A percentile compares a stretch with the other conserved stretches of the same genome.
Evolutionary conservation across 2,329 filamentous ascomycete species (phyloP).

Genomic region (Mollisiaceae sp.): DNA sequence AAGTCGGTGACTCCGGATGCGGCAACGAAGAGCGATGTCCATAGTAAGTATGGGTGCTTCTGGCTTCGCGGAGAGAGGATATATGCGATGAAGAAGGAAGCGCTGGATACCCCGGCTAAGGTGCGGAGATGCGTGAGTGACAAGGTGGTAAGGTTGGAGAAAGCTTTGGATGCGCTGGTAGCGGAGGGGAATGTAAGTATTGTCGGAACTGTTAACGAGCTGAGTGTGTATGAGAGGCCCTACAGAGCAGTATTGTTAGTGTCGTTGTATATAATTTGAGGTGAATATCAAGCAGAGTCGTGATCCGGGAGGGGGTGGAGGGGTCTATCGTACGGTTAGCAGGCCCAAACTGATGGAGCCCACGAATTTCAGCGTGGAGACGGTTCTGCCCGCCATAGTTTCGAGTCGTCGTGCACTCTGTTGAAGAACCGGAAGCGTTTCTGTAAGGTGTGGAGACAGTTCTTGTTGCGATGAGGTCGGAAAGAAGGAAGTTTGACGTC

Average conservation of each 20-base stretch:
- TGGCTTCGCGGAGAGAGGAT: slow-evolving; percentile 73
- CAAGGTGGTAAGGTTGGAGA: slow-evolving; percentile 68
- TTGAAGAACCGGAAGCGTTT: background rate
- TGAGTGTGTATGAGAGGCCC: slow-evolving; percentile 89
- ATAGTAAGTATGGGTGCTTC: slow-evolving; percentile 89
- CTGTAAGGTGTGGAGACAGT: background rate
- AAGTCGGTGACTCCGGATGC: slow-evolving; percentile 52
- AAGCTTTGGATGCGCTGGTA: slow-evolving; percentile 69
- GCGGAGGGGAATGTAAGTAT: slow-evolving; percentile 83
- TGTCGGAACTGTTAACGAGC: slow-evolving; percentile 76
- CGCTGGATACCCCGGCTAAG: slow-evolving; percentile 71
- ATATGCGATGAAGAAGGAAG: slow-evolving; percentile 79
- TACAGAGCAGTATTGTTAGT: slow-evolving; percentile 45
- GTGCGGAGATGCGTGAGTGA: slow-evolving; percentile 69
- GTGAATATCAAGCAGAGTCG: background rate
- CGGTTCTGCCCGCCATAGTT: slow-evolving; percentile 67
- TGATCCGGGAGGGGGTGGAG: slow-evolving; percentile 19
- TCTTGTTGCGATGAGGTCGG: background rate
- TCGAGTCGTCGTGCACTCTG: background rate
- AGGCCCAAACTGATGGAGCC: slow-evolving; percentile 89
- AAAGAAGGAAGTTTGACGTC: background rate
- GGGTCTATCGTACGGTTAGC: slow-evolving; percentile 68
- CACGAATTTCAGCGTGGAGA: slow-evolving; percentile 88
- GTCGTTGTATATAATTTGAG: background rate
- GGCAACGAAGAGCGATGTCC: slow-evolving; percentile 74